A percentile compares a stretch with the other conserved stretches of the same genome.
Conservation (phyloP, 495 filamentous ascomycete genomes). For the Xylaria telfairii region DNA sequence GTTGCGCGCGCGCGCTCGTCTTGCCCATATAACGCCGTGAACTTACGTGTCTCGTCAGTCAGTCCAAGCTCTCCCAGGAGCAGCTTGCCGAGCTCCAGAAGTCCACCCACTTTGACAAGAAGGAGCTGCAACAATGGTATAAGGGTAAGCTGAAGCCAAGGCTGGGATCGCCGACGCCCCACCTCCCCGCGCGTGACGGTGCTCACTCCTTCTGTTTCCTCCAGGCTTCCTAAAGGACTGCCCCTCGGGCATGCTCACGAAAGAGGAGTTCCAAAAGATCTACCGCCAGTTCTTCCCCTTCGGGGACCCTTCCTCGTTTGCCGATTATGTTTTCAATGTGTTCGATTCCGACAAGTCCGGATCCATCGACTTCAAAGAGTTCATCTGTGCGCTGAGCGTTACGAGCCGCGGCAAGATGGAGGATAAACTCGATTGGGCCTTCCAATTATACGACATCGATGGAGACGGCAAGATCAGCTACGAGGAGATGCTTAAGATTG, state of each 20-base stretch:
- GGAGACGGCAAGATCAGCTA: constrained; percentile 99
- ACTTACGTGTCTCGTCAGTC: constrained; percentile 53
- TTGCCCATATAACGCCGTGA: neutral
- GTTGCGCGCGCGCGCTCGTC: neutral
- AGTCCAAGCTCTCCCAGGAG: constrained; percentile 93
- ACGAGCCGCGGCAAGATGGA: constrained; percentile 98
- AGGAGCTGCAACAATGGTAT: constrained; percentile 99
- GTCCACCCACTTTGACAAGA: constrained; percentile 99
- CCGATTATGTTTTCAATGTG: constrained; percentile 99
- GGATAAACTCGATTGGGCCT: constrained; percentile 99
- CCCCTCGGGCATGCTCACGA: constrained; percentile 93
- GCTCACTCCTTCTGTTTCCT: constrained; percentile 21
- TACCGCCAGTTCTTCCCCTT: constrained; percentile 99
- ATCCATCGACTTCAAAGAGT: constrained; percentile 99
- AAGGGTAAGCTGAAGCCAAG: constrained; percentile 72
- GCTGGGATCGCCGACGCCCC: constrained; percentile 1
- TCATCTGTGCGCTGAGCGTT: constrained; percentile 97
- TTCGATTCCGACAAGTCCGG: constrained; percentile 97
- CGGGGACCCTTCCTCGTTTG: constrained; percentile 94
- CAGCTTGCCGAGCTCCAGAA: constrained; percentile 94
- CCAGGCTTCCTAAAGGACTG: constrained; percentile 98
- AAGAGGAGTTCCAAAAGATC: constrained; percentile 98
- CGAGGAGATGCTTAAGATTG: constrained; percentile 97
- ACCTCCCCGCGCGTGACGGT: constrained; percentile 2
- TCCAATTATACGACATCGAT: constrained; percentile 99